Base-by-base conservation (phyloP, 148 eudicot species). In the Heliosperma pusillum region DNA sequence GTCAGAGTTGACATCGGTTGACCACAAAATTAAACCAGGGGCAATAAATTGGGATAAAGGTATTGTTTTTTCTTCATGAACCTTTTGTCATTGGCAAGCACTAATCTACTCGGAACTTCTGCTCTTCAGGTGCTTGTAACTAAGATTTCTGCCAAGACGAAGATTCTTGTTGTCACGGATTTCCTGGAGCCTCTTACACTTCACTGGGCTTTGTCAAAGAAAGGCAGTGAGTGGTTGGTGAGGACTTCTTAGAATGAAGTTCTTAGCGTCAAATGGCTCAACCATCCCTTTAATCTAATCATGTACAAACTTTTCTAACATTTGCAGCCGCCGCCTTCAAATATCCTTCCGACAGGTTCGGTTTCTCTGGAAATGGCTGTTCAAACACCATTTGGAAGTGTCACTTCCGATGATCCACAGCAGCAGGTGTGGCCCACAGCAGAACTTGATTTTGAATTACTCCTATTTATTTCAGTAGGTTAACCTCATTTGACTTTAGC, bases 201-300 rank as follows among this genome's bases (percentile, higher is more conserved):
- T 79, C 98, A 95, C 76, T 95, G 98, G 98, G 99, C 90, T 74
- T 80, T 95, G 77, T 90, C 99, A 53, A 87, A 79, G 76, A 79
- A 84, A 25, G 81, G 85, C 65, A 86, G 88, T 72, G 96, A 95
- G 85, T 95, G 99, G 99, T 76, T 78, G 86, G 99, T 92, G 84
- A 84, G 90, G 74, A 72, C 66, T 71, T 21, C 29, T 26, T 71
- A 11, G 12, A 76, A 66, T 26, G 45, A 76, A 69, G 19, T 61
- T 40, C 52, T 50, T 53, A 27, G 30, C 52, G 25, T 7, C 60
- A 65, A 50, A 52, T 71, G 17, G 27, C 71, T 67, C 26, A 12
- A 3, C 7, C 25, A 67, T 72, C 25, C 0, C 73, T 27, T 50
- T 1, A 24, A 22, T 21, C 63, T 80, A 45, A 72, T 60, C 58